phyloP scores from a whole-genome alignment of 225 moss, liverwort and hornwort species.

The Climacium dendroides region DNA sequence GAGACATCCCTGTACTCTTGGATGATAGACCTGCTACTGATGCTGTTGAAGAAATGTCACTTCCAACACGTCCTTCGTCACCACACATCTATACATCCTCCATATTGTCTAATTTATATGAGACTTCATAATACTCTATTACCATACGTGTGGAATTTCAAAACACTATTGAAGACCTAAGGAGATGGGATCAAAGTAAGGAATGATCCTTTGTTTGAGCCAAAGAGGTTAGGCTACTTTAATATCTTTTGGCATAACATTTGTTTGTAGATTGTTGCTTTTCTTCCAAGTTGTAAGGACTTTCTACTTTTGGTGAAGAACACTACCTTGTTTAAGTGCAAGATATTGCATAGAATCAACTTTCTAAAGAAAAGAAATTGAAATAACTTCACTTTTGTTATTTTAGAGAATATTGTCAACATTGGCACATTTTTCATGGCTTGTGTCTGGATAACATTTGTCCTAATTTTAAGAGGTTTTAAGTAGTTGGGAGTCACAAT shows the following conservation, averaged over 20 bases:
- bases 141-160: accelerated
- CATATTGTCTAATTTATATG: neutral
- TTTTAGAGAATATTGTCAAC: neutral
- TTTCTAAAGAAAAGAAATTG: neutral
- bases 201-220: neutral
- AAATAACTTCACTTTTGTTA: neutral
- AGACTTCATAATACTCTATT: too few species aligned
- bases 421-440: neutral
- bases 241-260: neutral
- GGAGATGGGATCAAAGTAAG: accelerated
- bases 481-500: accelerated
- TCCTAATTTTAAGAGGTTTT: accelerated
- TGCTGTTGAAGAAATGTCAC: slow-evolving; percentile 15
- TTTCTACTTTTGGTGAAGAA: neutral
- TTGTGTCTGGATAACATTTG: neutral
- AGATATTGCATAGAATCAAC: neutral
- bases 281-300: neutral
- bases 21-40: slow-evolving; percentile 7
- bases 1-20: neutral
- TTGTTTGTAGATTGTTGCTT: neutral
- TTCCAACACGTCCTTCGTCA: neutral
- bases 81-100: neutral
- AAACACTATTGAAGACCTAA: neutral
- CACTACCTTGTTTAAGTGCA: accelerated
- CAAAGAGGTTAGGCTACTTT: accelerated